These are phyloP conservation scores for cucumber (Cucumis sativus) DNA, from an alignment of 306 rosid species.

Conservation along the genomic window DNA sequence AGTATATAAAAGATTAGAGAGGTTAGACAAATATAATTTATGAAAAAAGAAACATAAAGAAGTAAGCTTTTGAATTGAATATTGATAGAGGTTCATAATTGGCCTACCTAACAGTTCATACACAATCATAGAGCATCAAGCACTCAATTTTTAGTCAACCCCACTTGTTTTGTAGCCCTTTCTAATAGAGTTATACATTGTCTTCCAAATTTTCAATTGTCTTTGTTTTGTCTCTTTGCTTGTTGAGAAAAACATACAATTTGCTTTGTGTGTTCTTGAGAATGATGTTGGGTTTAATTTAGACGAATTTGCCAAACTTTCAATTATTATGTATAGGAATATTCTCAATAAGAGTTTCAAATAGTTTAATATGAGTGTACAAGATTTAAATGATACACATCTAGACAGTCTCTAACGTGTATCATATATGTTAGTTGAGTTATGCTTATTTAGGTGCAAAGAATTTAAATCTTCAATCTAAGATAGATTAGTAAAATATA, in stretches of 20 bases:
- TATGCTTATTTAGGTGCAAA: no score
- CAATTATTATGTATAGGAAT: not conserved
- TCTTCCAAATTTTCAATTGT: not conserved
- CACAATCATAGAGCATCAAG: slow-evolving; percentile 1
- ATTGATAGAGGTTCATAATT: not conserved
- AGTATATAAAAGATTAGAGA: not conserved
- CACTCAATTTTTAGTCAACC: not conserved
- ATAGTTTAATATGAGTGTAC: no score
- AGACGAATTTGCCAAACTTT: no score
- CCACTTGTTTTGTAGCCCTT: not conserved
- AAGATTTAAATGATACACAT: no score
- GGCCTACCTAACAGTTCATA: not conserved
- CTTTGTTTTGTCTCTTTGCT: not conserved
- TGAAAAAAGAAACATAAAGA: not conserved
- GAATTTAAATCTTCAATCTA: no score
- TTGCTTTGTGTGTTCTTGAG: not conserved
- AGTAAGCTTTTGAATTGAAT: not conserved
- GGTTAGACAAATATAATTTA: not conserved
- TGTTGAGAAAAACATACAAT: not conserved
- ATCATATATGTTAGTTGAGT: no score
- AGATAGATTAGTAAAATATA: no score
- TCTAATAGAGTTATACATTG: not conserved
- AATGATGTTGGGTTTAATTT: not conserved
- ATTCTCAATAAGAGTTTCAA: no score
- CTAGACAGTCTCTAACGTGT: no score